Evolutionary conservation across 176 grass and related monocot genomes (phyloP).

Genomic region (barley (Hordeum vulgare)): DNA sequence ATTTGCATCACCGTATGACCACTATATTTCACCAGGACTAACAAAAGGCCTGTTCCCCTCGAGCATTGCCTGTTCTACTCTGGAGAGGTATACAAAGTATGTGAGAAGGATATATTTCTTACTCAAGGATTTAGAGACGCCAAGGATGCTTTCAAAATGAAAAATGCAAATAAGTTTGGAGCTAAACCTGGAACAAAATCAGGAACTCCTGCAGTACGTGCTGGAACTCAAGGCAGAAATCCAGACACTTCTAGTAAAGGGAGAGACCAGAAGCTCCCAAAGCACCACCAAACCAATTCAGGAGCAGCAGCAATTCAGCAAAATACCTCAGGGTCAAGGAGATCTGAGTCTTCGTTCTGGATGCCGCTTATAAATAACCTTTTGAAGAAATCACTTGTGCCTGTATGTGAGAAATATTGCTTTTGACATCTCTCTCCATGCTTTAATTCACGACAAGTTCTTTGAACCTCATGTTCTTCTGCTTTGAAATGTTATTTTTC

Average conservation of each 20-base stretch:
- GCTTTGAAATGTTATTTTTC: neutral
- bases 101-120: constrained; percentile 75
- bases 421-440: constrained; percentile 15
- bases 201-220: constrained; percentile 24
- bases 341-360: constrained; percentile 75
- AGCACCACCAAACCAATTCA: constrained; percentile 47
- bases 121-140: constrained; percentile 79
- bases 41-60: constrained; percentile 83
- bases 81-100: constrained; percentile 79
- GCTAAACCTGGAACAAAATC: constrained; percentile 43
- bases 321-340: constrained; percentile 52
- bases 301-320: constrained; percentile 39
- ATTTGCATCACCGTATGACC: constrained; percentile 16
- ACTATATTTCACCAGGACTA: constrained; percentile 59
- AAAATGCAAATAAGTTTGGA: constrained; percentile 48
- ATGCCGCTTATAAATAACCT: constrained; percentile 85
- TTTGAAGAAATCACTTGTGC: constrained; percentile 79
- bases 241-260: constrained; percentile 43
- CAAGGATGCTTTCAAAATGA: constrained; percentile 86
- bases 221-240: constrained; percentile 54
- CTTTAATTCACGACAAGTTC: constrained; percentile 1
- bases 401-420: constrained; percentile 50
- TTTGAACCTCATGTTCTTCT: neutral
- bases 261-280: constrained; percentile 66
- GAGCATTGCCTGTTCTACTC: constrained; percentile 97